These are phyloP conservation scores for Magnaporthales sp. DNA, from an alignment of 2,329 filamentous ascomycete species.

Conservation along the genomic window DNA sequence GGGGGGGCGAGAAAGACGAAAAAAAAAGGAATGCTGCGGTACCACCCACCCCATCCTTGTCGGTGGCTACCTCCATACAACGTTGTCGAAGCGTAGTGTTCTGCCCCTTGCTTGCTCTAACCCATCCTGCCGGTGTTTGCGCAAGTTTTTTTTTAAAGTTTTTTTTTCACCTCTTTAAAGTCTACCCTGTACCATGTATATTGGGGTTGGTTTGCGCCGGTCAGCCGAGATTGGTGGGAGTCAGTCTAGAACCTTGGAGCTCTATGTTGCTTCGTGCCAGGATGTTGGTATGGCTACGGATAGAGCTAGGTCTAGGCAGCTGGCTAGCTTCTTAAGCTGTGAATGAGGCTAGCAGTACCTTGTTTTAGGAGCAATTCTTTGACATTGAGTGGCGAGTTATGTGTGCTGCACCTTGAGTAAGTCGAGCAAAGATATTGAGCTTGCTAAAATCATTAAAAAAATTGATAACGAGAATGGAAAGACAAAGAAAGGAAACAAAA, in stretches of 20 bases:
- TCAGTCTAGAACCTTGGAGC: background rate
- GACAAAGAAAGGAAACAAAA: background rate
- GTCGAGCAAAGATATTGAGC: too few species aligned
- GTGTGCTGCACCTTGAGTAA: background rate
- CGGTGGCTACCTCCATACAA: background rate
- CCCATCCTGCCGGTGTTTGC: background rate
- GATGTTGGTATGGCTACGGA: background rate
- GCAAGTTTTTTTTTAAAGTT: slow-evolving; percentile 1
- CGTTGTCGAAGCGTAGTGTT: background rate
- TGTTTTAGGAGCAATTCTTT: too few species aligned
- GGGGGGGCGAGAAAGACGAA: background rate
- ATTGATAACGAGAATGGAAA: background rate
- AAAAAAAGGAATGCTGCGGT: background rate
- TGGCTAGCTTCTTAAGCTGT: background rate
- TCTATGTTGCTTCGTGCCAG: background rate
- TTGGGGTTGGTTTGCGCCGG: background rate
- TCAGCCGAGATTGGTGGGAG: background rate
- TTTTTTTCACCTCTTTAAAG: background rate
- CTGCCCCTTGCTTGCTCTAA: background rate
- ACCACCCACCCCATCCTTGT: background rate
- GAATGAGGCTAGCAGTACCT: background rate
- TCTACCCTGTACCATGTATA: background rate
- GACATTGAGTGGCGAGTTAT: too few species aligned
- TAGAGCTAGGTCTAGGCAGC: background rate
- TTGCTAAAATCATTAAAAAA: background rate